A percentile compares a stretch with the other conserved stretches of the same genome.
Evolutionary conservation across 768 basidiomycete species (phyloP).

Genomic region (Scleroderma bovista): DNA sequence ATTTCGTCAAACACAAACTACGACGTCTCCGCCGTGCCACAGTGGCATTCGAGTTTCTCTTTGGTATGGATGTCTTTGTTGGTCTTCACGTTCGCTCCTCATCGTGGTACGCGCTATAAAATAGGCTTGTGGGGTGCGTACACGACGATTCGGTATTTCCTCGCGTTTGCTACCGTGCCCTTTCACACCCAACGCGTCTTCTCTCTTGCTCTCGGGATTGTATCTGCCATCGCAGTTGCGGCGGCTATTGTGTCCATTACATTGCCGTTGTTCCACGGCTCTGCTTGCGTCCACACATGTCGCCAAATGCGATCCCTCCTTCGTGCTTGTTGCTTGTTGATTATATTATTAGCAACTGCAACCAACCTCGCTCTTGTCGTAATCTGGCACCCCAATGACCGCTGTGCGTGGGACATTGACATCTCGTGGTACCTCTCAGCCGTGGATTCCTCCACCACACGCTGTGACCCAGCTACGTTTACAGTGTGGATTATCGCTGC

Average conservation of each 20-base stretch:
- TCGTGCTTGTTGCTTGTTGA: slow-evolving; percentile 39
- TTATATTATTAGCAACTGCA: slow-evolving; percentile 47
- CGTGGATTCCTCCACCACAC: slow-evolving; percentile 15
- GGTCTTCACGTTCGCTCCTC: not conserved
- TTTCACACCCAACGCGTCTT: slow-evolving; percentile 36
- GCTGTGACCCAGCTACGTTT: slow-evolving; percentile 29
- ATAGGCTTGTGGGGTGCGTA: slow-evolving; percentile 58
- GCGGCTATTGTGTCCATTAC: slow-evolving; percentile 34
- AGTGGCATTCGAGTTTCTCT: slow-evolving; percentile 26
- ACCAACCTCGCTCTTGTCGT: slow-evolving; percentile 52
- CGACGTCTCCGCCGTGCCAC: slow-evolving; percentile 28
- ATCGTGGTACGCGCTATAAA: not conserved
- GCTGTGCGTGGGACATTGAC: slow-evolving; percentile 65
- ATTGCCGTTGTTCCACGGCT: slow-evolving; percentile 33
- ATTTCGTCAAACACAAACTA: slow-evolving; percentile 25
- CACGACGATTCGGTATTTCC: slow-evolving; percentile 58
- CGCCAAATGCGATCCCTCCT: slow-evolving; percentile 19
- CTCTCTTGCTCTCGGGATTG: slow-evolving; percentile 22
- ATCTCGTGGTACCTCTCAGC: slow-evolving; percentile 51
- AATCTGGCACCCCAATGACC: slow-evolving; percentile 43
- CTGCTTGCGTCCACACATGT: slow-evolving; percentile 6
- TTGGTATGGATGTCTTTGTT: slow-evolving; percentile 28
- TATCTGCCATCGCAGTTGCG: slow-evolving; percentile 18
- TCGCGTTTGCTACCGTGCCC: slow-evolving; percentile 48
- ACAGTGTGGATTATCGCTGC: slow-evolving; percentile 51